phyloP scores from a whole-genome alignment of 1,139 yeast species.

The Geotrichum fermentans region DNA sequence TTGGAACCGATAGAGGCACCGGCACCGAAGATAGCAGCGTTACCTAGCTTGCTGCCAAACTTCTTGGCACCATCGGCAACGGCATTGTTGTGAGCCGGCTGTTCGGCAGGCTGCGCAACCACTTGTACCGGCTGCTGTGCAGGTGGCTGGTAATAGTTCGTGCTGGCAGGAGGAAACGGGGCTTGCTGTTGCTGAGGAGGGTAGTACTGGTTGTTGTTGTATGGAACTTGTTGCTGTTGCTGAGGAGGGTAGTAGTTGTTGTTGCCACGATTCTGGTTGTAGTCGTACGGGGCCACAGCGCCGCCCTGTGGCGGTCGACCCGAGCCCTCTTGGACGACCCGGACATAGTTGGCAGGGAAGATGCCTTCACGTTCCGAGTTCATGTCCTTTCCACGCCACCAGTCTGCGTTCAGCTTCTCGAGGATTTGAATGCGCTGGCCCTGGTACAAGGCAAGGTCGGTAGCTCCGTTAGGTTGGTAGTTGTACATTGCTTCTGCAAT shows the following conservation, averaged over 20 bases:
- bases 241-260: slow-evolving; percentile 17
- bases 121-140: slow-evolving; percentile 20
- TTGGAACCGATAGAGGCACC: slow-evolving; percentile 95
- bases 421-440: slow-evolving; percentile 68
- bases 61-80: slow-evolving; percentile 48
- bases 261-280: neutral
- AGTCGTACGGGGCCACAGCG: neutral
- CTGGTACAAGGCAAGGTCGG: slow-evolving; percentile 57
- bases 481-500: slow-evolving; percentile 66
- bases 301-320: slow-evolving; percentile 2
- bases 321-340: slow-evolving; percentile 19
- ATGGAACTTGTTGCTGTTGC: slow-evolving; percentile 21
- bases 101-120: slow-evolving; percentile 19
- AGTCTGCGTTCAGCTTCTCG: slow-evolving; percentile 75
- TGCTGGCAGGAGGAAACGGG: slow-evolving; percentile 21
- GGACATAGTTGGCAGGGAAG: slow-evolving; percentile 86
- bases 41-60: slow-evolving; percentile 80
- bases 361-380: slow-evolving; percentile 61
- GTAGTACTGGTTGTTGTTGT: slow-evolving; percentile 16
- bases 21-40: slow-evolving; percentile 93
- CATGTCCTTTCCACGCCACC: slow-evolving; percentile 77
- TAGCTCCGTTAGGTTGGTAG: slow-evolving; percentile 62
- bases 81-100: slow-evolving; percentile 25
- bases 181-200: slow-evolving; percentile 23
- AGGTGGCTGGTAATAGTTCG: slow-evolving; percentile 22